Evolutionary conservation across 1,284 basidiomycete species (phyloP).

Genomic region (Ustilago hordei): DNA sequence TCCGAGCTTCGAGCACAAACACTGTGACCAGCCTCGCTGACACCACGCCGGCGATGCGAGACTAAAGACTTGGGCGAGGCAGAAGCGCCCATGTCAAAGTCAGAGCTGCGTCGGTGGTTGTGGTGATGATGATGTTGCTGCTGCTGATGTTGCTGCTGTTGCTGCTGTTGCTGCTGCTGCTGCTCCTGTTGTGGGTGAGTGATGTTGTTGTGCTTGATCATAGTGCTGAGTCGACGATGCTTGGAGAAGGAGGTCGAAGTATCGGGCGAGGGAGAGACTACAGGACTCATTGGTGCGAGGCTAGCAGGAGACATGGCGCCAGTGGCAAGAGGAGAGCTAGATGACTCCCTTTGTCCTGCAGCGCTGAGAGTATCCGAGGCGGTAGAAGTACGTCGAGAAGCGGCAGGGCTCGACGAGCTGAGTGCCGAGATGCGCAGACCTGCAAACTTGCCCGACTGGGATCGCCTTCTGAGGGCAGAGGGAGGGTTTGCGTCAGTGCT

Average conservation of each 20-base stretch:
- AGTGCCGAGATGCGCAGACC: conserved; percentile 43
- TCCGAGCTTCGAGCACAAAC: background rate
- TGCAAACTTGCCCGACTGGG: conserved; percentile 49
- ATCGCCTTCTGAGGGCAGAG: conserved; percentile 19
- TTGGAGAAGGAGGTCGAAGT: conserved; percentile 36
- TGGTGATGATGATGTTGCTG: background rate
- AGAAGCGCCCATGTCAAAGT: conserved; percentile 3
- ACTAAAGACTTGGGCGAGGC: conserved; percentile 11
- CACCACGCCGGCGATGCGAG: conserved; percentile 25
- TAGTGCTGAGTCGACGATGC: conserved; percentile 39
- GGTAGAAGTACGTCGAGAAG: conserved; percentile 30
- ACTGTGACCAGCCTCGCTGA: conserved; percentile 24
- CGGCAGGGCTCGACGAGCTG: conserved; percentile 16
- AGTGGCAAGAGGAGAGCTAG: conserved; percentile 36
- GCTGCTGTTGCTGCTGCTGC: conserved; percentile 17
- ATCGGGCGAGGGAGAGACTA: conserved; percentile 5
- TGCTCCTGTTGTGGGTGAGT: background rate
- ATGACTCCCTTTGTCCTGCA: conserved; percentile 10
- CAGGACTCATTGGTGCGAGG: conserved; percentile 14
- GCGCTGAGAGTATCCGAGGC: conserved; percentile 8
- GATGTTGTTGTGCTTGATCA: conserved; percentile 36
- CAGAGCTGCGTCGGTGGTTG: background rate
- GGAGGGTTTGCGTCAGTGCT: background rate
- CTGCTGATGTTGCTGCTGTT: conserved; percentile 31
- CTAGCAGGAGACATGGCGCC: conserved; percentile 40